These are phyloP conservation scores for Lobulomyces angularis DNA, from an alignment of 192 early-diverging fungal genomes.

Conservation along the genomic window DNA sequence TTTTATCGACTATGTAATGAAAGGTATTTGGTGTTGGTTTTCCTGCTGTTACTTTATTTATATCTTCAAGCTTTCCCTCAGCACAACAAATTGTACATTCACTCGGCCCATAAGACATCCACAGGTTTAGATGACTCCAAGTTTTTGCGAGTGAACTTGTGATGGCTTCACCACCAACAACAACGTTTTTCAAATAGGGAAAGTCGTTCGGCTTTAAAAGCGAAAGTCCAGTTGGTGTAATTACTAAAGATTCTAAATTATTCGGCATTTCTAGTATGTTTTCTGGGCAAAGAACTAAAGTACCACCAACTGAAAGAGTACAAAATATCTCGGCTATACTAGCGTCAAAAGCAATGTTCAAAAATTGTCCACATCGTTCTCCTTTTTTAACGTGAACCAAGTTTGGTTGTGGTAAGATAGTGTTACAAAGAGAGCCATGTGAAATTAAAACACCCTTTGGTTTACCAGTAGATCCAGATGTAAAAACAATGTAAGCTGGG, in stretches of 20 bases:
- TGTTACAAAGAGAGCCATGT: constrained; percentile 12
- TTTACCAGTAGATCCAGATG: constrained; percentile 18
- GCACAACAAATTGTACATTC: constrained; percentile 17
- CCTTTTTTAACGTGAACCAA: no score
- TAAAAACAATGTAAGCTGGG: constrained; percentile 5
- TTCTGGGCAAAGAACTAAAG: constrained; percentile 3
- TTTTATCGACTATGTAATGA: constrained; percentile 18
- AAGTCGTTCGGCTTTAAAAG: constrained; percentile 7
- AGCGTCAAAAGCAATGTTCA: constrained; percentile 13
- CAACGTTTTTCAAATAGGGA: constrained; percentile 11
- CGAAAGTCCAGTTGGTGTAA: constrained; percentile 6
- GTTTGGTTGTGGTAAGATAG: constrained; percentile 2
- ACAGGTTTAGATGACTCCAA: no score
- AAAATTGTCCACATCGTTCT: no score
- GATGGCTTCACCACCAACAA: constrained; percentile 13
- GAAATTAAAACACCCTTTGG: constrained; percentile 14
- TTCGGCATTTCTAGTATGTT: constrained; percentile 6
- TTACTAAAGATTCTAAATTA: neutral
- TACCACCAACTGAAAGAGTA: constrained; percentile 6
- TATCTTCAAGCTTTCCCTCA: constrained; percentile 2
- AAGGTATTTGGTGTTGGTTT: constrained; percentile 10
- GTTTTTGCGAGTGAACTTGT: constrained; percentile 4
- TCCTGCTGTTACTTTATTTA: constrained; percentile 13
- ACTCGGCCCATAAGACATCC: constrained; percentile 21
- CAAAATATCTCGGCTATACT: constrained; percentile 13